phyloP scores from a whole-genome alignment of 1,284 basidiomycete species.

The Erythrobasidium hasegawianum region DNA sequence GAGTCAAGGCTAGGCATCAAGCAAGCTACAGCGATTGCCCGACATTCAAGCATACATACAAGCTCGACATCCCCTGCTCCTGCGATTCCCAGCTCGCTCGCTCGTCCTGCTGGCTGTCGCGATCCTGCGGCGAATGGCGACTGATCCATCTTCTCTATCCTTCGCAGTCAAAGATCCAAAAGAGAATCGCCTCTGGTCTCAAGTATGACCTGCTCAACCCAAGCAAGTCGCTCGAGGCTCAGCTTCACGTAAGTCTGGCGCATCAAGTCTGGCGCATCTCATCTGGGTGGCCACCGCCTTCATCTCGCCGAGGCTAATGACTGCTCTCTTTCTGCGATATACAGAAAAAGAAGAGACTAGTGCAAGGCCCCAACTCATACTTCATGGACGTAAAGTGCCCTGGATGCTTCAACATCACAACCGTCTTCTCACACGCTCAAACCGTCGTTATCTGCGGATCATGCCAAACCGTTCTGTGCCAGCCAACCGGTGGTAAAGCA shows the following conservation, averaged over 20 bases:
- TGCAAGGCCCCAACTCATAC: slow-evolving; percentile 95
- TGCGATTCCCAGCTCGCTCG: too few species aligned
- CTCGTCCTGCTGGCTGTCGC: too few species aligned
- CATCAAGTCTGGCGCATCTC: too few species aligned
- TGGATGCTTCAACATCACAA: slow-evolving; percentile 90
- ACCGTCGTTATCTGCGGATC: slow-evolving; percentile 88
- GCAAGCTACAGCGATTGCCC: too few species aligned
- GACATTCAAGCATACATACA: too few species aligned
- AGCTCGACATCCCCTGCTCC: too few species aligned
- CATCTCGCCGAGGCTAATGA: not conserved
- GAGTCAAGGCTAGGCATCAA: too few species aligned
- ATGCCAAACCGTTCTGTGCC: slow-evolving; percentile 93
- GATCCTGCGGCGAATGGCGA: not conserved
- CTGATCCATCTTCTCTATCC: slow-evolving; percentile 13
- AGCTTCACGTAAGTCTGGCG: slow-evolving; percentile 56
- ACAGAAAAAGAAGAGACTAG: slow-evolving; percentile 93
- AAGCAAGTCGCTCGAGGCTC: slow-evolving; percentile 76
- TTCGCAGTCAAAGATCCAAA: slow-evolving; percentile 31
- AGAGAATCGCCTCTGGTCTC: slow-evolving; percentile 67
- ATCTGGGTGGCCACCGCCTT: not conserved
- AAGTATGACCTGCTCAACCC: slow-evolving; percentile 98
- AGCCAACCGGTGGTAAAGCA: slow-evolving; percentile 98
- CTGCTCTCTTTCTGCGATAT: too few species aligned
- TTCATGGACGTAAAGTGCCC: slow-evolving; percentile 99
- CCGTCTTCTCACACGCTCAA: slow-evolving; percentile 92